Evolutionary conservation across 768 basidiomycete species (phyloP).

Genomic region (Kwoniella sp.): DNA sequence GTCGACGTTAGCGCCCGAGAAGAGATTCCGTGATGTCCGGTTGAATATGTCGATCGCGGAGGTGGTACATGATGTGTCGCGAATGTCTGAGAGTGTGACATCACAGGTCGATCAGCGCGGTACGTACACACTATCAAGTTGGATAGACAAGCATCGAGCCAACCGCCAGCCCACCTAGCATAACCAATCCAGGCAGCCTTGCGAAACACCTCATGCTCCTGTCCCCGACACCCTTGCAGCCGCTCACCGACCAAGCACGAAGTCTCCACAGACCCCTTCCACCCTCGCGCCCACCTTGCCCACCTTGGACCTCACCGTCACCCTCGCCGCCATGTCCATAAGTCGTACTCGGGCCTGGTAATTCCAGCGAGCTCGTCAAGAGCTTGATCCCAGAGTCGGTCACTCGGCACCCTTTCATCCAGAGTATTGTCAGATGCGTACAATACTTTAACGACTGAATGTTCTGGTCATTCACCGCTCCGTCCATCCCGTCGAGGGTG

Average conservation of each 20-base stretch:
- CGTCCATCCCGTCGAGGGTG: conserved; percentile 29
- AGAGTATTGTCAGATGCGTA: conserved; percentile 38
- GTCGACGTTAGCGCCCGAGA: conserved; percentile 28
- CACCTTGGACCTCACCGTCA: no score
- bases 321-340: no score
- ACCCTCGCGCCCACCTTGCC: no score
- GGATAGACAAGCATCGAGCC: neutral
- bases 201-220: conserved; percentile 34
- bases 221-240: conserved; percentile 38
- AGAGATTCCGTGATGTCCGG: conserved; percentile 22
- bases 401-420: conserved; percentile 38
- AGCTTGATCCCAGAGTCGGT: conserved; percentile 37
- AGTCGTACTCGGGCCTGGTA: conserved; percentile 27
- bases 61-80: conserved; percentile 46
- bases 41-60: conserved; percentile 41
- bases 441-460: conserved; percentile 36
- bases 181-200: conserved; percentile 43
- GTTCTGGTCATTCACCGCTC: conserved; percentile 31
- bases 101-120: neutral
- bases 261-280: conserved; percentile 43
- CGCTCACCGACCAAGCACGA: conserved; percentile 35
- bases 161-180: conserved; percentile 38
- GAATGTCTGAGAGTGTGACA: conserved; percentile 25
- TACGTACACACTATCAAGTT: no score
- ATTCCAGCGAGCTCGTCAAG: conserved; percentile 33